Evolutionary conservation across 495 filamentous ascomycete species (phyloP).

Genomic region (Aspergillus heteromorphus): DNA sequence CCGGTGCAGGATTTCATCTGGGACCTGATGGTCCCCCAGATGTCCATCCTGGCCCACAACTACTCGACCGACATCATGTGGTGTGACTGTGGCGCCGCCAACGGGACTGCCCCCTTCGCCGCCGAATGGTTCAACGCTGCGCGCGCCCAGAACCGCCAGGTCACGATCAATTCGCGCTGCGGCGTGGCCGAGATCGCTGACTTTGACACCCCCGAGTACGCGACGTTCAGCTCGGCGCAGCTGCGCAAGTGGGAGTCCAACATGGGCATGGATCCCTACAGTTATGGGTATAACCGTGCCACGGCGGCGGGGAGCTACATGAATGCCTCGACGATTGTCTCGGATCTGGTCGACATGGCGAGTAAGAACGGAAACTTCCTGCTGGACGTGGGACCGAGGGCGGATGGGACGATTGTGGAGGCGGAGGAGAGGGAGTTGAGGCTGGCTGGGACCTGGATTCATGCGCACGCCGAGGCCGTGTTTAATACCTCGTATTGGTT

Average conservation of each 20-base stretch:
- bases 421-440: conserved; percentile 41
- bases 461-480: conserved; percentile 45
- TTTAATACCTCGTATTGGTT: conserved; percentile 56
- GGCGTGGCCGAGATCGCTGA: conserved; percentile 37
- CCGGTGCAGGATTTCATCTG: conserved; percentile 42
- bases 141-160: conserved; percentile 34
- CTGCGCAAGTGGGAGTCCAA: conserved; percentile 52
- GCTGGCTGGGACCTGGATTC: conserved; percentile 48
- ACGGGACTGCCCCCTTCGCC: conserved; percentile 44
- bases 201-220: conserved; percentile 51
- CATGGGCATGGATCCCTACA: conserved; percentile 50
- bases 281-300: conserved; percentile 51
- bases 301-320: conserved; percentile 44
- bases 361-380: conserved; percentile 54
- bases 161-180: conserved; percentile 49
- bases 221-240: conserved; percentile 40
- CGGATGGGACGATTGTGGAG: conserved; percentile 48
- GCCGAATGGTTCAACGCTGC: conserved; percentile 41
- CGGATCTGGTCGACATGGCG: conserved; percentile 46
- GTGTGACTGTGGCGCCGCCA: conserved; percentile 51
- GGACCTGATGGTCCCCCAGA: conserved; percentile 47
- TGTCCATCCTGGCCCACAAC: conserved; percentile 44
- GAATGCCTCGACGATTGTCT: conserved; percentile 43
- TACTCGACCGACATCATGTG: conserved; percentile 51
- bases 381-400: conserved; percentile 49